Base-by-base conservation (phyloP, 176 grass and related monocot species). In the Oryza nivara region DNA sequence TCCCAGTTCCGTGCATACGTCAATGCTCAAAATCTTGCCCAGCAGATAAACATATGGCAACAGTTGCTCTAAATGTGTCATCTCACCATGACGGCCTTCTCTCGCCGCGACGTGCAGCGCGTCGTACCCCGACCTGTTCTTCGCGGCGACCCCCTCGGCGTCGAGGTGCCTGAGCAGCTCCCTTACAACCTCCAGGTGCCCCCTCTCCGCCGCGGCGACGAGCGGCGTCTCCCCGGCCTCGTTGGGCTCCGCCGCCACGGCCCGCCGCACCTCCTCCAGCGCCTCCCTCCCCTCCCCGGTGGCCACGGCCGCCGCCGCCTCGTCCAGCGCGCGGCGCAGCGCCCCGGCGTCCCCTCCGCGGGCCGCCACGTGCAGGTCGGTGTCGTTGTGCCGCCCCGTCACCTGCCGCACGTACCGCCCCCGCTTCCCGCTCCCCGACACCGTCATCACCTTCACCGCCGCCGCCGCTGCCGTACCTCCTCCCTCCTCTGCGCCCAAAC, bases 371-470 rank as follows among this genome's bases (percentile, higher is more conserved):
- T 97, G 92, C 68, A 97, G 82, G 75, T 95, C 90, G 6, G 88
- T 94, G 82, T 97, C 95, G 88, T 97, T 97, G 83, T 88, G 90
- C 23, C 88, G 83, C 32, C 95, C 95, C 15, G 92, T 97, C 73
- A 97, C 95, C 88, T 97, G 95, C 76, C 91, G 91, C 90, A 97
- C 95, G 75, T 95, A 97, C 72, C 93, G 86, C 73, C 85, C 88
- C 72, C 81, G 94, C 88, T 88, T 90, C 80, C 86, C 88, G 67
- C 88, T 92, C 75, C 89, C 81, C 20, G 95, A 95, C 45, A 73
- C 73, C 36, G 95, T 80, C 74, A 97, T 81, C 81, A 82, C 91
- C 82, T 94, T 86, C 79, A 51, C 54, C 20, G 20, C 17, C 58
- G 58, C 17, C 58, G 58, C 43, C 58, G 20, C 43, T 67, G 68